Conservation (phyloP, 1,139 yeast species). For the Debaryomycetaceae sp. region DNA sequence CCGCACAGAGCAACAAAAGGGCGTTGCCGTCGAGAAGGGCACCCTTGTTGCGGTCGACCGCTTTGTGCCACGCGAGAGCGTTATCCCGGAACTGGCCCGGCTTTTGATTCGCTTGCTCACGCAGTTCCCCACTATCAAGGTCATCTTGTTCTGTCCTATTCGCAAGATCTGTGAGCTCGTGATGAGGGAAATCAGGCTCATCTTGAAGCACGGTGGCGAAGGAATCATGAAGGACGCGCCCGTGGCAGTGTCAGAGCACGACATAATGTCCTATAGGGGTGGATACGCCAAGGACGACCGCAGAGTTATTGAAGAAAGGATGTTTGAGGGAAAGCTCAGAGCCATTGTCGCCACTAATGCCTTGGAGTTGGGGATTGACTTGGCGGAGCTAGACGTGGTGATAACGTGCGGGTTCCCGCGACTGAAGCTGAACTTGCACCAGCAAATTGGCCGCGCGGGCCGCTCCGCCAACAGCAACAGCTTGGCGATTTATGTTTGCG, state of each 20-base stretch:
- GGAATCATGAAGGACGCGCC: conserved; percentile 27
- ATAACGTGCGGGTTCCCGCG: conserved; percentile 88
- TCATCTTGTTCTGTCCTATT: conserved; percentile 86
- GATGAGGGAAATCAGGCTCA: conserved; percentile 71
- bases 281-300: conserved; percentile 88
- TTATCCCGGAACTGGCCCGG: conserved; percentile 72
- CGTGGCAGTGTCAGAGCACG: conserved; percentile 34
- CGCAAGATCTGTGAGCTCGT: conserved; percentile 81
- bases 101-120: conserved; percentile 59
- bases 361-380: conserved; percentile 89
- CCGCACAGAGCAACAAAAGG: conserved; percentile 17
- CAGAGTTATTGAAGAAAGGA: conserved; percentile 77
- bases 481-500: conserved; percentile 77
- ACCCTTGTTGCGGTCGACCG: conserved; percentile 33
- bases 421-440: conserved; percentile 82
- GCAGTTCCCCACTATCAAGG: conserved; percentile 51
- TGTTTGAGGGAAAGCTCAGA: conserved; percentile 79
- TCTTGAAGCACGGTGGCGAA: conserved; percentile 32
- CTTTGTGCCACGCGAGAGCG: conserved; percentile 54
- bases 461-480: conserved; percentile 65
- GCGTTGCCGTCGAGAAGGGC: background rate
- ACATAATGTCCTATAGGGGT: conserved; percentile 90
- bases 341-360: conserved; percentile 96
- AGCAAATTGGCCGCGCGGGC: conserved; percentile 96
- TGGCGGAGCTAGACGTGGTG: conserved; percentile 88